A percentile compares a stretch with the other conserved stretches of the same genome.
Evolutionary conservation across 176 grass and related monocot genomes (phyloP).

Genomic region (Areca catechu): DNA sequence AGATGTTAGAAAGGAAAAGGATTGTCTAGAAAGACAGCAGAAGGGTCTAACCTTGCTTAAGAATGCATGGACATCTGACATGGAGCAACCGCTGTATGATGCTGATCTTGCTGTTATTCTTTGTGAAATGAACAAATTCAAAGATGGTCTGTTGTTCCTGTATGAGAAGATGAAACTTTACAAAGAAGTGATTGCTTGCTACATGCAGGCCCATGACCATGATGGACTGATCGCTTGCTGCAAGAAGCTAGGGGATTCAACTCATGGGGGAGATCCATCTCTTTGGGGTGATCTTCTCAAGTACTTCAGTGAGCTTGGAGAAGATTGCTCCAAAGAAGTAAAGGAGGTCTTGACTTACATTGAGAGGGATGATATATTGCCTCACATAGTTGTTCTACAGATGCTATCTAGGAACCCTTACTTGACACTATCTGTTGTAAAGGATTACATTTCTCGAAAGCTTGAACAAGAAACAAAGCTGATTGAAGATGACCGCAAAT

Average conservation of each 20-base stretch:
- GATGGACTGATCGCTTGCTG: constrained; percentile 90
- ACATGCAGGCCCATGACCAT: constrained; percentile 95
- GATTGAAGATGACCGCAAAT: constrained; percentile 90
- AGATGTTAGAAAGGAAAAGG: constrained; percentile 34
- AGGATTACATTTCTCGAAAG: constrained; percentile 95
- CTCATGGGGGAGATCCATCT: constrained; percentile 79
- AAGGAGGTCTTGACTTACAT: constrained; percentile 91
- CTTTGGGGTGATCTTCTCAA: constrained; percentile 93
- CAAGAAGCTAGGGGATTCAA: constrained; percentile 85
- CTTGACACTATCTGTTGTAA: constrained; percentile 82
- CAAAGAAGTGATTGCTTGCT: constrained; percentile 94
- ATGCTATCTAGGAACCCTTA: constrained; percentile 80
- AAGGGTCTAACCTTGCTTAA: constrained; percentile 78
- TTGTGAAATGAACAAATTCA: constrained; percentile 85
- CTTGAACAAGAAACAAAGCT: constrained; percentile 94
- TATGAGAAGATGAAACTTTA: constrained; percentile 94
- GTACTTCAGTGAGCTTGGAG: constrained; percentile 88
- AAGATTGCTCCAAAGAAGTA: constrained; percentile 96
- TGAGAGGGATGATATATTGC: constrained; percentile 88
- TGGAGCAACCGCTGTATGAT: constrained; percentile 86
- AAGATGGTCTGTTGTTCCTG: constrained; percentile 82
- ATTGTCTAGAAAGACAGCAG: constrained; percentile 51
- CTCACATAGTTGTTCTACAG: constrained; percentile 86
- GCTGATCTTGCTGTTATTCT: constrained; percentile 85
- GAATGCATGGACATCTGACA: constrained; percentile 75